phyloP scores from a whole-genome alignment of 2,329 filamentous ascomycete species.

The Epichloe amarillans region DNA sequence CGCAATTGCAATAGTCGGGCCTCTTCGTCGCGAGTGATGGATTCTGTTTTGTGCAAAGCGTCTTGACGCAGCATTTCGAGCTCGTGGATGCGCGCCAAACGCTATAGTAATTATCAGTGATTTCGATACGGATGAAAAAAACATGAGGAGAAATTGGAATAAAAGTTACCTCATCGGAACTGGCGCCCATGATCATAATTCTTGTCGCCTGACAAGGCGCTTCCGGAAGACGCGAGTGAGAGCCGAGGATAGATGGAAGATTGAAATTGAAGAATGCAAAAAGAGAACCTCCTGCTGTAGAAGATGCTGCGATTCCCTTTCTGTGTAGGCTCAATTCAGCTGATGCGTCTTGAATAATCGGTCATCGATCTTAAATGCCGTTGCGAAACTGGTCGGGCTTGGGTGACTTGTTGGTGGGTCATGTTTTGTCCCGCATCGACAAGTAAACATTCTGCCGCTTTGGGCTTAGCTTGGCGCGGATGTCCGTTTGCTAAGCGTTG shows the following conservation, averaged over 20 bases:
- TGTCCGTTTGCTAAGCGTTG: not conserved
- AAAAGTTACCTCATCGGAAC: constrained; percentile 14
- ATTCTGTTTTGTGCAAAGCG: constrained; percentile 48
- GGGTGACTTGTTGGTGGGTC: constrained; percentile 2
- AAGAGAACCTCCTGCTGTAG: not conserved
- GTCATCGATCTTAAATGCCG: not conserved
- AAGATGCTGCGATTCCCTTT: too few species aligned
- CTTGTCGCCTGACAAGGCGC: not conserved
- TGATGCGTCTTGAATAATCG: not conserved
- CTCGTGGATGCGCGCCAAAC: constrained; percentile 31
- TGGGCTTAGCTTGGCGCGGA: constrained; percentile 8
- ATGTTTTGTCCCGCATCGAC: constrained; percentile 15
- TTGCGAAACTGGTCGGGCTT: not conserved
- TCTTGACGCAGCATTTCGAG: constrained; percentile 61
- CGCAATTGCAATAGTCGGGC: constrained; percentile 56
- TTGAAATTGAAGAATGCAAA: not conserved
- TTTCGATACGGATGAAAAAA: constrained; percentile 2
- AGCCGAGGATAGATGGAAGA: not conserved
- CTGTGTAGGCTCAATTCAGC: not conserved
- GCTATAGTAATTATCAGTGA: constrained; percentile 20
- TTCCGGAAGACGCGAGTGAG: not conserved
- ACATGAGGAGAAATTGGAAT: not conserved
- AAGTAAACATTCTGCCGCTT: constrained; percentile 20
- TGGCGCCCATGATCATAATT: constrained; percentile 14
- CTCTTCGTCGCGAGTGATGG: constrained; percentile 63